phyloP scores from a whole-genome alignment of 371 early-diverging fungal species.

The Mortierella sp. region DNA sequence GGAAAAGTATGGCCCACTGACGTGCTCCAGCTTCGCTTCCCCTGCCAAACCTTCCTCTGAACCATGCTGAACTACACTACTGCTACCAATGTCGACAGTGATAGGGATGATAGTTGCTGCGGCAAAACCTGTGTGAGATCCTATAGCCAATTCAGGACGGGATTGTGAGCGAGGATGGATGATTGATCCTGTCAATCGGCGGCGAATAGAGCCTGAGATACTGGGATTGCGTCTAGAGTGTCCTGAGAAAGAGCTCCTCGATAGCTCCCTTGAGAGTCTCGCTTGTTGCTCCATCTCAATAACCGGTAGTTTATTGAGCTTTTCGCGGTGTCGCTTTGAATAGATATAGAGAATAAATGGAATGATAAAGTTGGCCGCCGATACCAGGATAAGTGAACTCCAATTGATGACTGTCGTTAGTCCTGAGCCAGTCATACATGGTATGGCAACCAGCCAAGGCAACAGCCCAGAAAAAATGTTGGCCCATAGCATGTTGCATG shows the following conservation, averaged over 20 bases:
- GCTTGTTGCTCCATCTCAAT: constrained; percentile 48
- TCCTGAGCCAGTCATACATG: constrained; percentile 60
- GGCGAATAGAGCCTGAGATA: constrained; percentile 34
- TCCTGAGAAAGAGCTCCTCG: constrained; percentile 37
- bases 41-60: constrained; percentile 20
- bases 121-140: constrained; percentile 21
- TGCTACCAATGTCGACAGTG: constrained; percentile 28
- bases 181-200: constrained; percentile 26
- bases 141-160: constrained; percentile 16
- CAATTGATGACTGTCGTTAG: constrained; percentile 63
- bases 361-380: constrained; percentile 82
- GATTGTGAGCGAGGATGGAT: constrained; percentile 19
- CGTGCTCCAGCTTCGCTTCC: constrained; percentile 13
- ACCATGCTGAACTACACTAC: constrained; percentile 14
- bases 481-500: constrained; percentile 68
- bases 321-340: constrained; percentile 61
- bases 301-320: constrained; percentile 36
- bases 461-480: constrained; percentile 60
- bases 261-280: constrained; percentile 37
- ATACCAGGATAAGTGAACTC: constrained; percentile 68
- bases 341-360: constrained; percentile 81
- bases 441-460: constrained; percentile 78
- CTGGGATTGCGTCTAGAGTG: constrained; percentile 24
- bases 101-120: constrained; percentile 25
- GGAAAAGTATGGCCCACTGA: constrained; percentile 46